Evolutionary conservation across 345 rosid species (phyloP).

Genomic region (Eucalyptus erythrocorys): DNA sequence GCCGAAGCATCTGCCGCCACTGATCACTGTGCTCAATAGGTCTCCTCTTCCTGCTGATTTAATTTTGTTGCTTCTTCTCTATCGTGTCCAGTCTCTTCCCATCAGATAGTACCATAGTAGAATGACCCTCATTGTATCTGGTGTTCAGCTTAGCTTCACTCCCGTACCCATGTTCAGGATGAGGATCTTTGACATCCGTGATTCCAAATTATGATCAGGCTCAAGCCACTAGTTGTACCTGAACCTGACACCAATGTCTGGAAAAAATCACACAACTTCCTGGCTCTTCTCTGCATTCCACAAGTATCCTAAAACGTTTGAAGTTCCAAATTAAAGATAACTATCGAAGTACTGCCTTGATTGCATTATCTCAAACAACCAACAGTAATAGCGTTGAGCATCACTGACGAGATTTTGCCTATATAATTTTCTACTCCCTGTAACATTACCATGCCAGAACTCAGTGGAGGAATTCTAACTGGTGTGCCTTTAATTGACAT

Average conservation of each 20-base stretch:
- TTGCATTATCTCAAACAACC: background rate
- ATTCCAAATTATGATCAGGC: background rate
- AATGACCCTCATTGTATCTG: background rate
- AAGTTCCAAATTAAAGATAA: background rate
- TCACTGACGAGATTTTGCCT: background rate
- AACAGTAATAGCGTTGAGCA: background rate
- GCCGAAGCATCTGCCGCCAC: constrained; percentile 15
- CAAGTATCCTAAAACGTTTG: background rate
- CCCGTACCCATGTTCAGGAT: background rate
- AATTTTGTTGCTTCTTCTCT: background rate
- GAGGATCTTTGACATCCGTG: background rate
- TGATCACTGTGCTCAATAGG: constrained; percentile 24
- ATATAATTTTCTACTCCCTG: background rate
- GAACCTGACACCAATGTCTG: background rate
- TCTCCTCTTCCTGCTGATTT: background rate
- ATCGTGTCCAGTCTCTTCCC: background rate
- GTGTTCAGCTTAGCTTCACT: background rate
- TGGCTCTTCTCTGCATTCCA: background rate
- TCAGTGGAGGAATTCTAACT: background rate
- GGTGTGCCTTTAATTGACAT: background rate
- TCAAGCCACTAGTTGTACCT: background rate
- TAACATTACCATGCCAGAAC: background rate
- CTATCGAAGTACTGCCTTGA: background rate
- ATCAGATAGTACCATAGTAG: background rate
- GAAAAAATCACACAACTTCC: background rate